Conservation (phyloP, 2,329 filamentous ascomycete genomes). For the Dactylonectria estremocensis region DNA sequence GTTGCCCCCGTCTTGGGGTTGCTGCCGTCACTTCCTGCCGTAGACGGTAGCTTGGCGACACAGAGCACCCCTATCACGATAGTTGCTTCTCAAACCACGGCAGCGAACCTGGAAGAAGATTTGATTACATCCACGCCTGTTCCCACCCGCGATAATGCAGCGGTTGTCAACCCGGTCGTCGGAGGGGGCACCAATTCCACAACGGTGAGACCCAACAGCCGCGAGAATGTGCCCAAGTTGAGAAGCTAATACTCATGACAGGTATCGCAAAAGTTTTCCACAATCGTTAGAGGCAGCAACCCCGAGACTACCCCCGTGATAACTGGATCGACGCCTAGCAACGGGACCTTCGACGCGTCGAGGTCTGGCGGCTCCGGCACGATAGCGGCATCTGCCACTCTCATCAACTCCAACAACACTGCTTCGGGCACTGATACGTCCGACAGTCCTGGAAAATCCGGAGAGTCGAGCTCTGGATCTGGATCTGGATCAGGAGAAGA, state of each 20-base stretch:
- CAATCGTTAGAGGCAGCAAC: neutral
- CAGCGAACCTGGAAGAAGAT: neutral
- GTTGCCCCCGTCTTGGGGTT: neutral
- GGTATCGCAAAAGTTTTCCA: neutral
- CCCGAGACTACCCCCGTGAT: neutral
- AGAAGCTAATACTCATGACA: neutral
- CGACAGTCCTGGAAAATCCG: neutral
- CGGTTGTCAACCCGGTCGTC: neutral
- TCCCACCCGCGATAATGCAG: neutral
- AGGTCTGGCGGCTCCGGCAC: neutral
- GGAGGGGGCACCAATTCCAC: neutral
- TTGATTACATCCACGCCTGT: neutral
- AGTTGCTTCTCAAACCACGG: neutral
- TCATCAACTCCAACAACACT: neutral
- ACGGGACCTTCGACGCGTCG: neutral
- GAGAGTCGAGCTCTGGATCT: neutral
- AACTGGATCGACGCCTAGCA: neutral
- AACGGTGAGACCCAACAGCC: neutral
- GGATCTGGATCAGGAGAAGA: neutral
- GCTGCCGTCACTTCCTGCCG: neutral
- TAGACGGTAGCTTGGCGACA: neutral
- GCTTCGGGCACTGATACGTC: neutral
- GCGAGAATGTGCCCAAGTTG: neutral
- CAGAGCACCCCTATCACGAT: neutral
- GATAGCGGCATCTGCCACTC: neutral